Evolutionary conservation across 352 stramenopile genomes (phyloP).

Genomic region (Sclerospora graminicola): DNA sequence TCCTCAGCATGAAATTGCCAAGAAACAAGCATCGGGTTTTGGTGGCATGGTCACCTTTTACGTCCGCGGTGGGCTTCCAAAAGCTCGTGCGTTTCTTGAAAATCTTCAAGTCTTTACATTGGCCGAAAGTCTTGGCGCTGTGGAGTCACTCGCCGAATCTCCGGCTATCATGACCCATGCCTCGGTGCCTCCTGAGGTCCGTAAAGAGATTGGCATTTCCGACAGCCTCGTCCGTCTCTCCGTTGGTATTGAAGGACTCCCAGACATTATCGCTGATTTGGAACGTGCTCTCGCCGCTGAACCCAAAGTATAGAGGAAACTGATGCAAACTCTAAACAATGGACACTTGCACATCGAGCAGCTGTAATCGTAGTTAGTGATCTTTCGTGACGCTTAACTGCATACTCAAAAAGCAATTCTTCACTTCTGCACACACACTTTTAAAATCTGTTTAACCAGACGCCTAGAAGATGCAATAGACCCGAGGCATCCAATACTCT

Average conservation of each 20-base stretch:
- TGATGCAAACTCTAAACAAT: too few relatives aligned
- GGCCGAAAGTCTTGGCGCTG: constrained; percentile 92
- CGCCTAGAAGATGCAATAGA: too few relatives aligned
- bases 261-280: constrained; percentile 88
- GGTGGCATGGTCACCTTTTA: constrained; percentile 90
- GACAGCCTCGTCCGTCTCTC: constrained; percentile 90
- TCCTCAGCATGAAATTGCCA: constrained; percentile 82
- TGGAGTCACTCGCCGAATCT: constrained; percentile 89
- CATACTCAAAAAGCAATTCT: too few relatives aligned
- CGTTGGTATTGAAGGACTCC: constrained; percentile 88
- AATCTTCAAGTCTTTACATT: constrained; percentile 89
- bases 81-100: constrained; percentile 89
- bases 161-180: constrained; percentile 92
- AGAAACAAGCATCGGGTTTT: constrained; percentile 66
- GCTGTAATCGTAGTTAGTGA: too few relatives aligned
- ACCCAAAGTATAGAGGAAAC: constrained; percentile 6
- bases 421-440: too few relatives aligned
- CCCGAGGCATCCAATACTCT: too few relatives aligned
- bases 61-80: constrained; percentile 78
- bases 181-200: constrained; percentile 83
- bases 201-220: constrained; percentile 85
- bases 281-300: constrained; percentile 65
- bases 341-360: too few relatives aligned
- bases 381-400: too few relatives aligned
- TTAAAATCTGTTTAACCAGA: too few relatives aligned